Percentiles rank a stretch among this genome's conserved stretches.
Evolutionary conservation across 2,329 filamentous ascomycete species (phyloP).

Genomic region (Phialophora expanda): DNA sequence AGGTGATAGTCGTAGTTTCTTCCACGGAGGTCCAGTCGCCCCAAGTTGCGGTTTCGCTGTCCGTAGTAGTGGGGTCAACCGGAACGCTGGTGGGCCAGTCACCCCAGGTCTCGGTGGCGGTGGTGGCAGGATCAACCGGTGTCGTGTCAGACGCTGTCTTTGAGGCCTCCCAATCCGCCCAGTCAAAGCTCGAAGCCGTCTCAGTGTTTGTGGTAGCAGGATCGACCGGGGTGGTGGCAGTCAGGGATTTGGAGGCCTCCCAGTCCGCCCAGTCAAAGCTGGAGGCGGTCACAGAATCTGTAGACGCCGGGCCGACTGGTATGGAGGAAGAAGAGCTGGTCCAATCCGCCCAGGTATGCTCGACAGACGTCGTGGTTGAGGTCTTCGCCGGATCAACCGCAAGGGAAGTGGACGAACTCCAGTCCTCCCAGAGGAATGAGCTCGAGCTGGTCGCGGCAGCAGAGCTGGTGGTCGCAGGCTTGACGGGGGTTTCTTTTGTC

Average conservation of each 20-base stretch:
- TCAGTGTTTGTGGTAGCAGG: slow-evolving; percentile 49
- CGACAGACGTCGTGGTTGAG: slow-evolving; percentile 57
- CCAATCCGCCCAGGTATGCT: slow-evolving; percentile 68
- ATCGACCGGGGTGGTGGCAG: slow-evolving; percentile 51
- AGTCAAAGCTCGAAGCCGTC: slow-evolving; percentile 12
- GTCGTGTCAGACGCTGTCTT: slow-evolving; percentile 2
- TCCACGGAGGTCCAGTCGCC: slow-evolving; percentile 43
- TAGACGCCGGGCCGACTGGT: slow-evolving; percentile 43
- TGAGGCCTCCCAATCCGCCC: slow-evolving; percentile 30
- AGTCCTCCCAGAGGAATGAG: slow-evolving; percentile 66
- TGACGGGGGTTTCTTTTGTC: slow-evolving; percentile 63
- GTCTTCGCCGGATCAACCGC: slow-evolving; percentile 53
- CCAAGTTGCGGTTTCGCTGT: slow-evolving; percentile 54
- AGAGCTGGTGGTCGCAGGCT: slow-evolving; percentile 61
- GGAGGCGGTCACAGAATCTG: slow-evolving; percentile 48
- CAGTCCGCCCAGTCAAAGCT: slow-evolving; percentile 52
- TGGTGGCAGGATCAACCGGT: slow-evolving; percentile 20
- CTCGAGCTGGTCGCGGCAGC: slow-evolving; percentile 60
- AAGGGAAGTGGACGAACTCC: slow-evolving; percentile 62
- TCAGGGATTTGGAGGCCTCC: slow-evolving; percentile 55
- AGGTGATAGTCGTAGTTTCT: slow-evolving; percentile 64
- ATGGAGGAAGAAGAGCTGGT: slow-evolving; percentile 67
- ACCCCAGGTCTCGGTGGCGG: slow-evolving; percentile 47
- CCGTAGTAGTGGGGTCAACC: slow-evolving; percentile 13
- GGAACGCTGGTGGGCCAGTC: slow-evolving; percentile 22